phyloP scores from a whole-genome alignment of 257 asterid species.

The Plectranthus barbatus region DNA sequence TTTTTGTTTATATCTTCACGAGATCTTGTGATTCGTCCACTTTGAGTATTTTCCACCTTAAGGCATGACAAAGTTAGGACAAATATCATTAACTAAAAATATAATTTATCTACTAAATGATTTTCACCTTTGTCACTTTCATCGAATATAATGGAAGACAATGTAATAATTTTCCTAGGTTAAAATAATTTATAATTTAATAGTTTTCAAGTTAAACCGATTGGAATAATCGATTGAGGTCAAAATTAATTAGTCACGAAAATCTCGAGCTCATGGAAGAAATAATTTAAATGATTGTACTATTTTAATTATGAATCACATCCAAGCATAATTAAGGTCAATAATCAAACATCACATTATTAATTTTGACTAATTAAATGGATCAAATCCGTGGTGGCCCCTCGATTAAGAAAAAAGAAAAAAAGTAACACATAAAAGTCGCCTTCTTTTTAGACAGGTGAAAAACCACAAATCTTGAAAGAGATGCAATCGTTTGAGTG shows the following conservation, averaged over 20 bases:
- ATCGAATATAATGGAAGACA: no score
- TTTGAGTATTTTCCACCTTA: no score
- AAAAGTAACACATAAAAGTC: neutral
- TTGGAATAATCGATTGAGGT: no score
- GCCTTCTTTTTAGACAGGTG: neutral
- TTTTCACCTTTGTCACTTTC: no score
- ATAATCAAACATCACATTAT: neutral
- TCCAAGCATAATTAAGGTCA: neutral
- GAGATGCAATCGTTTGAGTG: constrained; percentile 31
- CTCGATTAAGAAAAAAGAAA: neutral
- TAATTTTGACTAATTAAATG: neutral
- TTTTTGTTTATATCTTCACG: no score
- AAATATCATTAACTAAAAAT: no score
- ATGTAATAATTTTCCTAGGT: no score
- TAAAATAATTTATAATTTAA: no score
- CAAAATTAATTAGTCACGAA: no score
- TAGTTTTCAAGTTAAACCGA: neutral
- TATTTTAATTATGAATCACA: neutral
- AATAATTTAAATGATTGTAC: neutral
- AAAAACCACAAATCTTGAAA: neutral
- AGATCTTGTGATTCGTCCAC: no score
- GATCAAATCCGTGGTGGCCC: neutral
- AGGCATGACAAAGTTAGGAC: no score
- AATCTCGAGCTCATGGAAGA: neutral
- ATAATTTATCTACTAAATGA: no score